Percentiles rank a stretch among this genome's conserved stretches.
Conservation (phyloP, 345 rosid genomes). For the Hevea brasiliensis region DNA sequence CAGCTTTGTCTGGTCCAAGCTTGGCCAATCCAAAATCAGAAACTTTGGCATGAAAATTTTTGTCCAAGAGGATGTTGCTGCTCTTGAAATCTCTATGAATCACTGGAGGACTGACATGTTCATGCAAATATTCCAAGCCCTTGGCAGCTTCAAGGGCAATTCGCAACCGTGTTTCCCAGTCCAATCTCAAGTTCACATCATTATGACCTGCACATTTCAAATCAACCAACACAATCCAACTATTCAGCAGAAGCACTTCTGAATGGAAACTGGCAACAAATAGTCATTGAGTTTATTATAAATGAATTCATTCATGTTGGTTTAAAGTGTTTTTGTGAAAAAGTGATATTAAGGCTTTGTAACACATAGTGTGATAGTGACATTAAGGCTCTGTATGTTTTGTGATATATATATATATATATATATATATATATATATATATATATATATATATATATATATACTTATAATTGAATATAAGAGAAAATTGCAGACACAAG, state of each 20-base stretch:
- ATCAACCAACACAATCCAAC: neutral
- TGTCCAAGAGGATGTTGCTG: constrained; percentile 35
- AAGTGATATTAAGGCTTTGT: neutral
- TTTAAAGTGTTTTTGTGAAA: neutral
- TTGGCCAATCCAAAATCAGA: constrained; percentile 37
- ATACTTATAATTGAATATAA: neutral
- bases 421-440: too few species aligned
- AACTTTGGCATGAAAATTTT: constrained; percentile 29
- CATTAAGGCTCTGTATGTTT: neutral
- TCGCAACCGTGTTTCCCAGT: constrained; percentile 34
- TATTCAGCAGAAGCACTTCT: neutral
- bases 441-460: too few species aligned
- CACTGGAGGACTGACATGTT: constrained; percentile 36
- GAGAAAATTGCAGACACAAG: too few species aligned
- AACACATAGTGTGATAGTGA: neutral
- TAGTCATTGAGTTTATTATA: neutral
- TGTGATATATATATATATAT: too few species aligned
- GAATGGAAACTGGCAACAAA: neutral
- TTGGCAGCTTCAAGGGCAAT: constrained; percentile 38
- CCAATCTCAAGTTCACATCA: constrained; percentile 28
- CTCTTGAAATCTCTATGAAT: constrained; percentile 34
- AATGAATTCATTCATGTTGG: neutral
- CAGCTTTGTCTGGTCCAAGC: constrained; percentile 34
- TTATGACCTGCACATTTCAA: constrained; percentile 50
- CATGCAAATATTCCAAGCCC: constrained; percentile 37